These are phyloP conservation scores for Aciculoconidium aculeatum DNA, from an alignment of 805 yeast species.

Conservation along the genomic window DNA sequence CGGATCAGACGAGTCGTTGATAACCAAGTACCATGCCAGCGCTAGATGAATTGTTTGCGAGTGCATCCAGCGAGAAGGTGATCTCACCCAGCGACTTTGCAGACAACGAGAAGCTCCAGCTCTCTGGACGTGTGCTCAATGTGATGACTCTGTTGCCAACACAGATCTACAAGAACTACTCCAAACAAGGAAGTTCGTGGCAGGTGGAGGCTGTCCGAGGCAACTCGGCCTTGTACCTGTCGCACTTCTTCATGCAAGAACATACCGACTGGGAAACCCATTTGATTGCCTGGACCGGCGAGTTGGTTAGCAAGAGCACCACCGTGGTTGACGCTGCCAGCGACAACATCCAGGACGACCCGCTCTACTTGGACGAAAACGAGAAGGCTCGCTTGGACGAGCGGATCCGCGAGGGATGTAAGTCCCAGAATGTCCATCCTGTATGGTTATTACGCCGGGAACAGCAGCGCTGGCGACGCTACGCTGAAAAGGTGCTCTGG, in stretches of 20 bases:
- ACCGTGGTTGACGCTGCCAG: constrained; percentile 8
- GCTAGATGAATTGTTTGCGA: constrained; percentile 17
- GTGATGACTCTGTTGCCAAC: constrained; percentile 67
- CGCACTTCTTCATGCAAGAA: constrained; percentile 56
- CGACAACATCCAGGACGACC: constrained; percentile 45
- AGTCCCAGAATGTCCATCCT: constrained; percentile 62
- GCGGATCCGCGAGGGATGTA: constrained; percentile 41
- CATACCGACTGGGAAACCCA: constrained; percentile 83
- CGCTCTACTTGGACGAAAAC: constrained; percentile 49
- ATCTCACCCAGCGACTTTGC: constrained; percentile 27
- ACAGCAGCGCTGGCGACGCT: constrained; percentile 79
- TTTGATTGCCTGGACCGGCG: constrained; percentile 95
- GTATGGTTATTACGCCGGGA: constrained; percentile 81
- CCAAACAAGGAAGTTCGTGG: constrained; percentile 37
- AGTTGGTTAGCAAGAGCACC: constrained; percentile 40
- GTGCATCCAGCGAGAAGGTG: constrained; percentile 12
- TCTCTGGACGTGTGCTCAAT: constrained; percentile 63
- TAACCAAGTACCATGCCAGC: not conserved
- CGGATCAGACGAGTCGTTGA: too few relatives aligned
- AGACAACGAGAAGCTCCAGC: constrained; percentile 22
- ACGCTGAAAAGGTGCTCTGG: constrained; percentile 90
- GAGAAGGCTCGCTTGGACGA: constrained; percentile 50
- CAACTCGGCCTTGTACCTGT: constrained; percentile 76
- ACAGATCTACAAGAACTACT: constrained; percentile 43
- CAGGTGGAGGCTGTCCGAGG: constrained; percentile 66